Base-by-base conservation (phyloP, 2,329 filamentous ascomycete genomes). In the Leptodontidium sp. region DNA sequence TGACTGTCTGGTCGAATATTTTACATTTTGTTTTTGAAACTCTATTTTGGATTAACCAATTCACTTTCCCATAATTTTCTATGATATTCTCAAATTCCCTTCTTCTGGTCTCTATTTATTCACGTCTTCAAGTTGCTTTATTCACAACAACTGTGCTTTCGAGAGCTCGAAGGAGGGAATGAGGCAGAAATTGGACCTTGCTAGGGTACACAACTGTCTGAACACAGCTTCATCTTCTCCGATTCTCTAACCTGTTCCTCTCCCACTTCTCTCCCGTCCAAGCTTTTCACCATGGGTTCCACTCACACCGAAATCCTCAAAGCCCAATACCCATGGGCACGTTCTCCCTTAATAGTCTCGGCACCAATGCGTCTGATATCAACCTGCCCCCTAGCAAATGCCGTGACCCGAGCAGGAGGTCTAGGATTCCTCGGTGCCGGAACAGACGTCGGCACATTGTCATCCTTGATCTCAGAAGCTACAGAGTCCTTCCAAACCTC, bases 301-400 rank as follows among this genome's bases (percentile, higher is more conserved):
- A 49, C 62, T 15, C 64, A 63, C 53, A 21, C 35, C 8, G 21
- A 66, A 32, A 65, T 26, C 14, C 24, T 74, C 79, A 75, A 67
- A 11, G 35, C 67, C 80, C 64, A 78, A 75, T 89, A 90, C 74
- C 87, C 88, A 72, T 91, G 89, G 88, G 84, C 83, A 4, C 77
- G 81, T 45, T 73, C 79, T 1, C 90, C 89, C 6, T 78, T 92
- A 24, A 83, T 93, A 38, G 82, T 85, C 57, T 82, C 84, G 47
- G 91, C 90, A 1, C 91, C 91, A 0, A 93, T 94, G 91, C 86
- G 89, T 57, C 82, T 88, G 45, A 87, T 93, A 84, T 73, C 84
- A 78, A 75, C 85, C 77, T 70, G 83, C 76, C 73, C 80, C 0
- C 83, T 93, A 2, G 88, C 90, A 2, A 80, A 88, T 40, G 85